Base-by-base conservation (phyloP, 441 rosid genomes). In the California macrophylla region DNA sequence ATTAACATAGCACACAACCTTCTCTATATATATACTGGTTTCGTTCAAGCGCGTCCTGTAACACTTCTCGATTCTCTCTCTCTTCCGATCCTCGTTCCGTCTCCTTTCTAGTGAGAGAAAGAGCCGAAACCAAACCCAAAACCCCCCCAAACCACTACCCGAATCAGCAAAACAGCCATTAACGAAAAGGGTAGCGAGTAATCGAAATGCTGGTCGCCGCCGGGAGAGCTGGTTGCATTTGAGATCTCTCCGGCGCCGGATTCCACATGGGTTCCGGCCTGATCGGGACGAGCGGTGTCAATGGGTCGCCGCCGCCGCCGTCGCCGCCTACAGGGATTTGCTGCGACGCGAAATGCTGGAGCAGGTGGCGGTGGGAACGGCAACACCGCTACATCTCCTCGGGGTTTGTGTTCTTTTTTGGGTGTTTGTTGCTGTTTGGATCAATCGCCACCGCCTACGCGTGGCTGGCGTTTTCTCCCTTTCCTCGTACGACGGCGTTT, bases 401-500 rank as follows among this genome's bases (percentile, higher is more conserved):
- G 16, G 88, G 82, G 26, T 80, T 79, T 12, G 66, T 78, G 20
- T 89, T 89, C 74, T 75, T 86, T 67, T 69, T 78, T 54, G 76
- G 85, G 2, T 85, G 86, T 64, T 85, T 90, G 58, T 83, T 82
- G 21, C 64, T 88, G 50, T 84, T 90, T 67, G 88, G 85, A 24
- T 79, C 88, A 25, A 84, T 90, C 50, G 97, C 90, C 12, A 70
- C 75, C 76, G 32, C 76, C 21, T 94, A 82, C 74, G 86, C 80
- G 1, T 87, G 98, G 94, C 38, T 86, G 3, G 70, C 74, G 25
- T 85, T 85, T 2, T 9, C 47, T 10, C 45, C 45, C 12, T 38
- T 38, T 38, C 2, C 45, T 0, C 1, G 15, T 75, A 73, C 74
- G 71, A 0, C 47, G n/a, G 74, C 84, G 47, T 40, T 40, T 29